phyloP scores from a whole-genome alignment of 257 asterid species.

The Fraxinus quadrangulata region DNA sequence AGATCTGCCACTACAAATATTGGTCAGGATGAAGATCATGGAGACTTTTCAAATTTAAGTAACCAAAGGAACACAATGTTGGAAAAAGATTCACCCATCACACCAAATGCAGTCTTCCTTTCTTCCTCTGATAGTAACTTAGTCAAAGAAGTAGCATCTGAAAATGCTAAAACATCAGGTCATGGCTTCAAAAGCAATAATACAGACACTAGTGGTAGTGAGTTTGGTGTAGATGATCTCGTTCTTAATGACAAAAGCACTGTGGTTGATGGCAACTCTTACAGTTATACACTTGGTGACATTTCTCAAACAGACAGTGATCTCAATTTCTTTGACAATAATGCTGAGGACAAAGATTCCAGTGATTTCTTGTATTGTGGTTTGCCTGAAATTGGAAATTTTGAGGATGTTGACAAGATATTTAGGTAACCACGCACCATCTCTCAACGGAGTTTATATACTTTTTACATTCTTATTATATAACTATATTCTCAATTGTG shows the following conservation, averaged over 20 bases:
- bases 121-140: slow-evolving; percentile 43
- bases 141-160: slow-evolving; percentile 50
- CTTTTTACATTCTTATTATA: slow-evolving; percentile 17
- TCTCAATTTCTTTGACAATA: slow-evolving; percentile 51
- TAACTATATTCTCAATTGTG: slow-evolving; percentile 18
- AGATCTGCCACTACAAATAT: slow-evolving; percentile 33
- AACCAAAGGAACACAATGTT: slow-evolving; percentile 47
- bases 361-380: slow-evolving; percentile 57
- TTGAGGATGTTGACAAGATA: slow-evolving; percentile 86
- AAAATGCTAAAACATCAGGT: slow-evolving; percentile 37
- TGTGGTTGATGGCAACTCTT: slow-evolving; percentile 45
- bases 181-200: slow-evolving; percentile 38
- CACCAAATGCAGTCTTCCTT: slow-evolving; percentile 44
- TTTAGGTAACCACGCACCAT: slow-evolving; percentile 54
- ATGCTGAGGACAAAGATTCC: slow-evolving; percentile 55
- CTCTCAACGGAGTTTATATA: background rate
- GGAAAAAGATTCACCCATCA: slow-evolving; percentile 41
- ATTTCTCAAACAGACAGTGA: slow-evolving; percentile 45
- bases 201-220: slow-evolving; percentile 36
- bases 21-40: slow-evolving; percentile 34
- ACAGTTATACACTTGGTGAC: slow-evolving; percentile 53
- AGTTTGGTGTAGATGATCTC: slow-evolving; percentile 40
- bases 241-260: slow-evolving; percentile 39
- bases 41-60: slow-evolving; percentile 34
- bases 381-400: slow-evolving; percentile 85